These are phyloP conservation scores for Phytophthora megakarya DNA, from an alignment of 352 stramenopile genomes.

Conservation along the genomic window DNA sequence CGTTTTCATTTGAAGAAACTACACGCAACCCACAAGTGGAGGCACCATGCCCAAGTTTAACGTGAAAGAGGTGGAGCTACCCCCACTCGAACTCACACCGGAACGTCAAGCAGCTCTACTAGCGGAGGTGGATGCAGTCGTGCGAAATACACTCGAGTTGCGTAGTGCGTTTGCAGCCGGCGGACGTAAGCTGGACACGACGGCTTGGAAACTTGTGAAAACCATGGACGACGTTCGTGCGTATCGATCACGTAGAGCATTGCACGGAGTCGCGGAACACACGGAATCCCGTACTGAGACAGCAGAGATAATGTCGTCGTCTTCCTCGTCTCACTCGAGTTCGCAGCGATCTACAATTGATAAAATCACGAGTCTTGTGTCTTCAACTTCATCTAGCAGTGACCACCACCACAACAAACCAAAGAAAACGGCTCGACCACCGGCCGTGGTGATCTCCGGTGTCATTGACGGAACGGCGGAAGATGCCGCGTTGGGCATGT, in stretches of 20 bases:
- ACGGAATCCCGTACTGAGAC: slow-evolving; percentile 32
- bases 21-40: slow-evolving; percentile 11
- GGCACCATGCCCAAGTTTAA: slow-evolving; percentile 44
- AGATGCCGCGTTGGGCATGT: slow-evolving; percentile 43
- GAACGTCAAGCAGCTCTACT: slow-evolving; percentile 27
- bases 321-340: slow-evolving; percentile 34
- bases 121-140: slow-evolving; percentile 35
- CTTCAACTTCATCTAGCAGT: slow-evolving; percentile 28
- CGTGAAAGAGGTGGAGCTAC: slow-evolving; percentile 34
- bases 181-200: slow-evolving; percentile 36
- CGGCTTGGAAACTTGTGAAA: slow-evolving; percentile 48
- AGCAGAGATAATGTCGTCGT: slow-evolving; percentile 25
- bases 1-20: slow-evolving; percentile 31
- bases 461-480: slow-evolving; percentile 44
- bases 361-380: slow-evolving; percentile 30
- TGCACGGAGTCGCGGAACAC: slow-evolving; percentile 27
- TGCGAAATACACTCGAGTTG: slow-evolving; percentile 41
- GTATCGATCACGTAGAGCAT: slow-evolving; percentile 40
- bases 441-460: slow-evolving; percentile 39
- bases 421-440: slow-evolving; percentile 31
- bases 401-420: slow-evolving; percentile 23
- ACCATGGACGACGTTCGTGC: slow-evolving; percentile 42
- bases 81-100: slow-evolving; percentile 27
- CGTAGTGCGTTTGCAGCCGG: slow-evolving; percentile 38
- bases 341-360: slow-evolving; percentile 34